A percentile compares a stretch with the other conserved stretches of the same genome.
These are phyloP conservation scores for Bertia moriformis DNA, from an alignment of 2,329 filamentous ascomycete species.

Conservation along the genomic window DNA sequence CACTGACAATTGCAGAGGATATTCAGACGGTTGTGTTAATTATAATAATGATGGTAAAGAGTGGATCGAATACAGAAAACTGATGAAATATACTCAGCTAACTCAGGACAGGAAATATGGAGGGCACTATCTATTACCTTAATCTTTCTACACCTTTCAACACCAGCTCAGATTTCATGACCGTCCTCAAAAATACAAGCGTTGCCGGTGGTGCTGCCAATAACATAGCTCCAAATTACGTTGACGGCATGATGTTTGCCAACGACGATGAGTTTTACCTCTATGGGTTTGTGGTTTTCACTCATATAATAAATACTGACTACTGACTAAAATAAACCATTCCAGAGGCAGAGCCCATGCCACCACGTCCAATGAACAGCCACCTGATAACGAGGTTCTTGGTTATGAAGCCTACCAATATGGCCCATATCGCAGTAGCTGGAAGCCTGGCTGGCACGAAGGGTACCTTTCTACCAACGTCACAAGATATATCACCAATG, in stretches of 20 bases:
- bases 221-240: constrained; percentile 13
- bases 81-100: background rate
- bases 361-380: background rate
- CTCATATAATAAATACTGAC: background rate
- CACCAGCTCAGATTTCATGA: constrained; percentile 11
- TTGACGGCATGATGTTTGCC: constrained; percentile 20
- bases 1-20: background rate
- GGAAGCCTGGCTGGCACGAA: constrained; percentile 12
- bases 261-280: constrained; percentile 20
- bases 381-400: constrained; percentile 8
- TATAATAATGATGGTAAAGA: background rate
- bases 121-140: constrained; percentile 11
- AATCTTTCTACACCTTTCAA: constrained; percentile 12
- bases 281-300: constrained; percentile 12
- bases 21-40: background rate
- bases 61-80: too few relatives aligned
- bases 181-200: constrained; percentile 6
- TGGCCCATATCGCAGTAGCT: constrained; percentile 10
- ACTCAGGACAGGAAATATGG: background rate
- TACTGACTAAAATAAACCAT: too few relatives aligned
- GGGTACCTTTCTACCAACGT: constrained; percentile 12
- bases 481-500: constrained; percentile 21
- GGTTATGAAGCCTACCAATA: constrained; percentile 19
- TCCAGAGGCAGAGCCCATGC: too few relatives aligned
- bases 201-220: constrained; percentile 9